Evolutionary conservation across 2,329 filamentous ascomycete genomes (phyloP).

Genomic region (Ophiostoma ulmi): DNA sequence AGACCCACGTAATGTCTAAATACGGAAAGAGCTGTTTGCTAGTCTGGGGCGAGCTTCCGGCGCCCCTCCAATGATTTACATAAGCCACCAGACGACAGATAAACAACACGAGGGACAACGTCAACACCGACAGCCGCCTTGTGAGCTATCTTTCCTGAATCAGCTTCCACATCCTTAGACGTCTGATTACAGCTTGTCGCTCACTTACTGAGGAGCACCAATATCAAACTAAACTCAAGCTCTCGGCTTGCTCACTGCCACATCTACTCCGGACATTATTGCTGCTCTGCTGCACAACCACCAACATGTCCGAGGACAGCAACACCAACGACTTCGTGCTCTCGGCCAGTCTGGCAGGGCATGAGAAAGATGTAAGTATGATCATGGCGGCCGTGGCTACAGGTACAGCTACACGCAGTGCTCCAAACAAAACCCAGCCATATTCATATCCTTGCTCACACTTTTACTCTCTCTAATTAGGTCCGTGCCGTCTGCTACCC

Average conservation of each 20-base stretch:
- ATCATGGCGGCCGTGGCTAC: neutral
- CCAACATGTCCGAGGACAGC: constrained; percentile 5
- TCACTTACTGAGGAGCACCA: neutral
- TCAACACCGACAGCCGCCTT: constrained; percentile 10
- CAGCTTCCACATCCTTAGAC: neutral
- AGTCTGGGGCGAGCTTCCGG: constrained; percentile 14
- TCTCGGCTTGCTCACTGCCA: neutral
- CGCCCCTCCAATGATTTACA: constrained; percentile 14
- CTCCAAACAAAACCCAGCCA: no score
- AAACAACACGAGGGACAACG: neutral
- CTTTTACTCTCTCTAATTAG: constrained; percentile 42
- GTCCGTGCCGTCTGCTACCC: constrained; percentile 83
- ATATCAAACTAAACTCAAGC: no score
- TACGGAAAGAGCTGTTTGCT: constrained; percentile 10
- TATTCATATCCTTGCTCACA: neutral
- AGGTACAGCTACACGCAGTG: neutral
- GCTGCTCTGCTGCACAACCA: neutral
- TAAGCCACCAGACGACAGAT: neutral
- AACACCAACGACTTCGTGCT: constrained; percentile 10
- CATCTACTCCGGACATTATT: neutral
- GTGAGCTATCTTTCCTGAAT: neutral
- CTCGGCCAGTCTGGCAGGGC: constrained; percentile 1
- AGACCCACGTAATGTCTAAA: constrained; percentile 2
- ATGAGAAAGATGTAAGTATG: constrained; percentile 15
- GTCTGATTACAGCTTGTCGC: neutral